Base-by-base conservation (phyloP, 2,329 filamentous ascomycete genomes). In the Fusarium stilboides region DNA sequence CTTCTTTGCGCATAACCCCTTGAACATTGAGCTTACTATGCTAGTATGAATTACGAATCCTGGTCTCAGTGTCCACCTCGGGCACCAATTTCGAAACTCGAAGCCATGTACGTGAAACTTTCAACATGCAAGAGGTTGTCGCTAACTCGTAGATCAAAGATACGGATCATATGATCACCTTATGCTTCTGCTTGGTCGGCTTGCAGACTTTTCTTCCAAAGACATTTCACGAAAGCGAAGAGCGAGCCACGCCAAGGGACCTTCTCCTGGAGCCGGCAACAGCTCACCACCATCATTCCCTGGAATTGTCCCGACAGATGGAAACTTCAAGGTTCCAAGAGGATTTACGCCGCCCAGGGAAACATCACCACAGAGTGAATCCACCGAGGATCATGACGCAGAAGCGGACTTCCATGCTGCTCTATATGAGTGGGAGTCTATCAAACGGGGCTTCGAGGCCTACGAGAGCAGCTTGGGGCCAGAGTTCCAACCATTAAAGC, bases 141-240 rank as follows among this genome's bases (percentile, higher is more conserved):
- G 31, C 64, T 70, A 34, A 63, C 77, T 80, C 50, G 80, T 69
- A 33, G n/a, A 12, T 17, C 31, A 17, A 56, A 90, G 95, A 24
- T 97, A 95, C 74, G 96, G 94, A 39, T 94, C 94, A 1, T 94
- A 93, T 70, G 96, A 99, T 77, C 94, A 98, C 77, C 81, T 98
- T 6, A 87, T 97, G 44, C 85, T 98, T 6, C 82, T 98, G 2
- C 85, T 98, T 24, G 94, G 90, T 10, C 90, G 96, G 4, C 84
- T 97, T 15, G 88, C 91, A 55, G 89, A 92, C 70, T 98, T 97
- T 77, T 87, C 91, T 3, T 88, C 90, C 1, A 89, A 88, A 68
- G 96, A 98, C 77, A 84, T 94, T 17, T 85, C 87, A 43, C 87
- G 96, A 55, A 99, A 99, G 78, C 82, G 92, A 49, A 91, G 87